Conservation (phyloP, 495 filamentous ascomycete species). For the Penicillium parvum region DNA sequence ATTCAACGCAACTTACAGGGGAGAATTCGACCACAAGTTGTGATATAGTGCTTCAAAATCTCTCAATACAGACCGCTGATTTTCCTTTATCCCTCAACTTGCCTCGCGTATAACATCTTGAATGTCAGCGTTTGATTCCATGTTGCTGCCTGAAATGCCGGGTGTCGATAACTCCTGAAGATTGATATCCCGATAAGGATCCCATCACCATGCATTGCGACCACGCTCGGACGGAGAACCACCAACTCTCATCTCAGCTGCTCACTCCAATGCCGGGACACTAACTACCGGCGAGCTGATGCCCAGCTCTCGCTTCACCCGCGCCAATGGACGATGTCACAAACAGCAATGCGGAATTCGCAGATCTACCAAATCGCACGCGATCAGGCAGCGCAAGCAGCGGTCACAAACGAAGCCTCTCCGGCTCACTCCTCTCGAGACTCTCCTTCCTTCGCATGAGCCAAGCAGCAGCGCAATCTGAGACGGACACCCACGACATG, state of each 20-base stretch:
- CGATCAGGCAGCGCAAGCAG: slow-evolving; percentile 40
- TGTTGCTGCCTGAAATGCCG: slow-evolving; percentile 6
- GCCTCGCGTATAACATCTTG: not conserved
- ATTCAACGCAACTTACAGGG: slow-evolving; percentile 1
- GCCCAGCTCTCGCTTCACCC: slow-evolving; percentile 11
- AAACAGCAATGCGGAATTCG: slow-evolving; percentile 23
- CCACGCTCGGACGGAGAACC: not conserved
- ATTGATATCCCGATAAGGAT: not conserved
- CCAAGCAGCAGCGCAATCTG: slow-evolving; percentile 29
- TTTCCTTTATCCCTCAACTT: too few relatives aligned
- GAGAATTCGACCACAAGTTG: slow-evolving; percentile 4
- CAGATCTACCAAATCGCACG: slow-evolving; percentile 29
- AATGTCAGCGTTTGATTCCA: not conserved
- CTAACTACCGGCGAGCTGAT: slow-evolving; percentile 24
- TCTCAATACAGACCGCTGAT: not conserved
- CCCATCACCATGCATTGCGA: slow-evolving; percentile 1
- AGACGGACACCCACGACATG: slow-evolving; percentile 38
- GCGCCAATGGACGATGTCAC: slow-evolving; percentile 40
- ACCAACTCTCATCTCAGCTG: not conserved
- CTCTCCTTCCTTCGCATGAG: slow-evolving; percentile 55
- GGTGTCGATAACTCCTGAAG: slow-evolving; percentile 10
- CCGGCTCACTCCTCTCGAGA: slow-evolving; percentile 53
- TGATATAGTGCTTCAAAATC: not conserved
- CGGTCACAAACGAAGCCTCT: slow-evolving; percentile 60
- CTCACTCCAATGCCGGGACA: slow-evolving; percentile 12